Percentiles rank a stretch among this genome's conserved stretches.
These are phyloP conservation scores for Botrytis deweyae DNA, from an alignment of 2,329 filamentous ascomycete genomes.

Conservation along the genomic window DNA sequence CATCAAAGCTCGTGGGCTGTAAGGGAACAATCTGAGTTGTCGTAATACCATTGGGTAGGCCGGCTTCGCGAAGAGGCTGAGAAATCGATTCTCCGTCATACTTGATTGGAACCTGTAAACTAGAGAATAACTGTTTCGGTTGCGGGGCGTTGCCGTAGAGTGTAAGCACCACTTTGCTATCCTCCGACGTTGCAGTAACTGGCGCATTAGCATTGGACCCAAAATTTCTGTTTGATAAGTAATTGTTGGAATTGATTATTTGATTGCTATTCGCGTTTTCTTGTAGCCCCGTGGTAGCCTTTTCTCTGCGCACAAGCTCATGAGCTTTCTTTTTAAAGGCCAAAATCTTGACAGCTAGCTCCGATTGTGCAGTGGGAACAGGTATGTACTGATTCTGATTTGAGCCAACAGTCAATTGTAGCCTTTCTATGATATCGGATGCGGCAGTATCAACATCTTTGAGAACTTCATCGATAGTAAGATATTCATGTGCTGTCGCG, in stretches of 20 bases:
- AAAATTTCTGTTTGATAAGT: slow-evolving; percentile 27
- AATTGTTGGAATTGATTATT: slow-evolving; percentile 19
- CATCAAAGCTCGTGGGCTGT: slow-evolving; percentile 42
- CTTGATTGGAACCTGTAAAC: slow-evolving; percentile 60
- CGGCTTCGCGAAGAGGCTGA: slow-evolving; percentile 58
- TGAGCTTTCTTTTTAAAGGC: slow-evolving; percentile 62
- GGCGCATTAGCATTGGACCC: slow-evolving; percentile 29
- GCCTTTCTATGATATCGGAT: slow-evolving; percentile 49
- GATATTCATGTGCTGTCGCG: slow-evolving; percentile 49
- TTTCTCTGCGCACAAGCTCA: slow-evolving; percentile 61
- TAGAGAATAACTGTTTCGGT: slow-evolving; percentile 81
- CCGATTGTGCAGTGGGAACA: slow-evolving; percentile 28
- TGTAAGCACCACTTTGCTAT: slow-evolving; percentile 66
- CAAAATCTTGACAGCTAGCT: slow-evolving; percentile 33
- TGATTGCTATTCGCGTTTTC: slow-evolving; percentile 37
- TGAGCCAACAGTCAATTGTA: slow-evolving; percentile 43
- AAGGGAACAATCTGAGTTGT: slow-evolving; percentile 64
- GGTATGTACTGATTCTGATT: slow-evolving; percentile 33
- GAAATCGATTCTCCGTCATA: slow-evolving; percentile 39
- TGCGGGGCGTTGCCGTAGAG: slow-evolving; percentile 73
- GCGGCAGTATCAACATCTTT: slow-evolving; percentile 53
- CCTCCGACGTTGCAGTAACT: slow-evolving; percentile 43
- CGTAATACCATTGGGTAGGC: slow-evolving; percentile 72
- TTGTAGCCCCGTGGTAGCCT: slow-evolving; percentile 49
- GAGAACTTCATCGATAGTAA: slow-evolving; percentile 64